Evolutionary conservation across 73 alveolate genomes (phyloP).

Genomic region (Tetrahymena thermophila): DNA sequence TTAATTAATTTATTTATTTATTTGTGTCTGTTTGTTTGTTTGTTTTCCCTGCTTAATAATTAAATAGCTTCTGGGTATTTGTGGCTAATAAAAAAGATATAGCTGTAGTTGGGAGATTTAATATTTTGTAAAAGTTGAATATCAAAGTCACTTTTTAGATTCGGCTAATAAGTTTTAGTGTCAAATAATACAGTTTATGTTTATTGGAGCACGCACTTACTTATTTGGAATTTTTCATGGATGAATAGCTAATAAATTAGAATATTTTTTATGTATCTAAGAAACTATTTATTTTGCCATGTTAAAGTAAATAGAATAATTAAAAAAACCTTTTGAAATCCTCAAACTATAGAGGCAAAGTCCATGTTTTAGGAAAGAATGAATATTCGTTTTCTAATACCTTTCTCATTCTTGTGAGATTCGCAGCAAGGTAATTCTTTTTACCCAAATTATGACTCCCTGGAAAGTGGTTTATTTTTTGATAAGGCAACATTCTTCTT

Average conservation of each 20-base stretch:
- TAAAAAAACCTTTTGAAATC: conserved; percentile 18
- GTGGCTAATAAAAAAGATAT: neutral
- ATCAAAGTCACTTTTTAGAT: neutral
- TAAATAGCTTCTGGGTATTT: neutral
- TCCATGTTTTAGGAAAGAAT: conserved; percentile 82
- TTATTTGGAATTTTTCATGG: too few relatives aligned
- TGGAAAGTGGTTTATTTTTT: conserved; percentile 69
- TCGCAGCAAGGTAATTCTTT: conserved; percentile 56
- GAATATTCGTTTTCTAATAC: conserved; percentile 68
- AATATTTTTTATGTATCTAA: neutral
- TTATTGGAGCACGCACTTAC: neutral
- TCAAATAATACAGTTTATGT: neutral
- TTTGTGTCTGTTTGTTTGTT: too few relatives aligned
- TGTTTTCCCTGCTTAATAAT: neutral
- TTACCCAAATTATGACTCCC: conserved; percentile 60
- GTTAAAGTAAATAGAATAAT: neutral
- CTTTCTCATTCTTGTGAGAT: conserved; percentile 55
- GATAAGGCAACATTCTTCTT: conserved; percentile 26
- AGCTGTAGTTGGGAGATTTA: neutral
- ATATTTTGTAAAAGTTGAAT: neutral
- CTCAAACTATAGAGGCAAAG: conserved; percentile 56
- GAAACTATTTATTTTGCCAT: neutral
- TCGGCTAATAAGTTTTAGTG: neutral
- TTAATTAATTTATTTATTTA: too few relatives aligned
- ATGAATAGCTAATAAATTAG: too few relatives aligned